Conservation (phyloP, 106 monocot genomes). For the Dendrobium chrysotoxum region DNA sequence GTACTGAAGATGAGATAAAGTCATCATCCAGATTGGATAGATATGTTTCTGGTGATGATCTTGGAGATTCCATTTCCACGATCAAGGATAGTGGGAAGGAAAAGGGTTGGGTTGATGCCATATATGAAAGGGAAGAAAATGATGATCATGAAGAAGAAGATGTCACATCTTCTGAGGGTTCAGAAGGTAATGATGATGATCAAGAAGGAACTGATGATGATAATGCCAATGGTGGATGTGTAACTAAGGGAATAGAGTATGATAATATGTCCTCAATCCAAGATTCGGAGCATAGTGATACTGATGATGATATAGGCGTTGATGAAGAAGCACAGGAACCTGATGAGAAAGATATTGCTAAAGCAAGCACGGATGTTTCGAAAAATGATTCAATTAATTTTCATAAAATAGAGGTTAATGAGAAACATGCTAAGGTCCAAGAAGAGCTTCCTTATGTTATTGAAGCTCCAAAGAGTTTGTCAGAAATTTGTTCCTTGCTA, state of each 20-base stretch:
- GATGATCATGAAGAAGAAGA: slow-evolving; percentile 21
- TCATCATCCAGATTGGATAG: slow-evolving; percentile 26
- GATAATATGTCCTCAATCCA: slow-evolving; percentile 25
- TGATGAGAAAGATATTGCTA: slow-evolving; percentile 25
- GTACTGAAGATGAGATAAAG: slow-evolving; percentile 17
- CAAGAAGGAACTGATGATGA: slow-evolving; percentile 12
- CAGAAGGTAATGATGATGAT: slow-evolving; percentile 28
- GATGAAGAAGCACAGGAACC: slow-evolving; percentile 37
- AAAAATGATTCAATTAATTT: not conserved
- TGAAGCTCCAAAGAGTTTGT: slow-evolving; percentile 65
- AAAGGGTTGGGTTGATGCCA: slow-evolving; percentile 68
- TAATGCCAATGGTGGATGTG: slow-evolving; percentile 24
- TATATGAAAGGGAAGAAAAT: slow-evolving; percentile 33
- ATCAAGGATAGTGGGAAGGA: slow-evolving; percentile 23
- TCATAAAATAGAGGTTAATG: slow-evolving; percentile 16
- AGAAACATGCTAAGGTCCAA: slow-evolving; percentile 13
- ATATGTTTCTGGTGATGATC: slow-evolving; percentile 85
- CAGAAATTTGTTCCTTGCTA: slow-evolving; percentile 59
- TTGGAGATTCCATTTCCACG: slow-evolving; percentile 76
- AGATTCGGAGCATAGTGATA: slow-evolving; percentile 93
- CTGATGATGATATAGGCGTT: slow-evolving; percentile 47
- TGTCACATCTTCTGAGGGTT: slow-evolving; percentile 27
- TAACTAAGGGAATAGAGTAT: too few relatives aligned
- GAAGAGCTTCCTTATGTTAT: slow-evolving; percentile 80
- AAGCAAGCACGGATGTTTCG: slow-evolving; percentile 3